Conservation (phyloP, 805 yeast genomes). For the Schizosaccharomyces octosporus region DNA sequence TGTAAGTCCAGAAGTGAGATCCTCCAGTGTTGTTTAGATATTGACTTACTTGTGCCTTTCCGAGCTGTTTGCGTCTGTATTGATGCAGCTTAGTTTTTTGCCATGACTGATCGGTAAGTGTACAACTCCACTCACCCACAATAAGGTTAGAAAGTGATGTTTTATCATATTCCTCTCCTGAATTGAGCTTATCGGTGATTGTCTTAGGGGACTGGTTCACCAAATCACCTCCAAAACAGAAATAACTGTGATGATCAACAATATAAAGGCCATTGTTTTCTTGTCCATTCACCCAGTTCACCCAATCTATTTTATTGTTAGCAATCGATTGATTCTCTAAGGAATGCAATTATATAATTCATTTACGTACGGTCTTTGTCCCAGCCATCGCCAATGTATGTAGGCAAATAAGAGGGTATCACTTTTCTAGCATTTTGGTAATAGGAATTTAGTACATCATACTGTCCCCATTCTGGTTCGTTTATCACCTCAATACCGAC, state of each 20-base stretch:
- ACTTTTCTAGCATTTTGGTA: constrained; percentile 14
- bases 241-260: constrained; percentile 63
- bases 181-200: constrained; percentile 34
- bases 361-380: constrained; percentile 45
- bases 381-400: constrained; percentile 85
- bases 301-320: not conserved
- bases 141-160: constrained; percentile 31
- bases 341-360: constrained; percentile 28
- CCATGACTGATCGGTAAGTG: constrained; percentile 60
- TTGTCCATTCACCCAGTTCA: not conserved
- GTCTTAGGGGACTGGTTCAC: constrained; percentile 50
- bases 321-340: constrained; percentile 20
- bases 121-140: constrained; percentile 83
- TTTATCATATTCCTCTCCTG: constrained; percentile 18
- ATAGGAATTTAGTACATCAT: not conserved
- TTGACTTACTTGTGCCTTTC: constrained; percentile 24
- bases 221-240: constrained; percentile 47
- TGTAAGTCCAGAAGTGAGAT: constrained; percentile 71
- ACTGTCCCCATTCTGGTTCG: constrained; percentile 39
- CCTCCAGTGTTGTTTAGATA: constrained; percentile 23
- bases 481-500: constrained; percentile 68
- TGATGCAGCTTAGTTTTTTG: constrained; percentile 18
- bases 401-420: constrained; percentile 33
- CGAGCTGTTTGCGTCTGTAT: constrained; percentile 34
- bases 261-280: constrained; percentile 13